Conservation (phyloP, 495 filamentous ascomycete genomes). For the Neurospora tetraspora region DNA sequence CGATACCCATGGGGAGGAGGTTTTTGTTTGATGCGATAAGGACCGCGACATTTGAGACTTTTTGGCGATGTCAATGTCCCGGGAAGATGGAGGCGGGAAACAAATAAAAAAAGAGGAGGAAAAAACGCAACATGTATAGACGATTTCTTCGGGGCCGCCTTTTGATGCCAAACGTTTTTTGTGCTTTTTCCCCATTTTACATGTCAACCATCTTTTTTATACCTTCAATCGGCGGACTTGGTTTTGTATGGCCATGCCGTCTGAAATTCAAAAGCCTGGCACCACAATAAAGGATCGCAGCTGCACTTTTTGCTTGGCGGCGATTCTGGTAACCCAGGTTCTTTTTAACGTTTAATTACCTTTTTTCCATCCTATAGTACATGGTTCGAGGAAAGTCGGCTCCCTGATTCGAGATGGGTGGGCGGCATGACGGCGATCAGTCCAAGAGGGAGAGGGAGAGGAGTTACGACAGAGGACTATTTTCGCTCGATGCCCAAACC, state of each 20-base stretch:
- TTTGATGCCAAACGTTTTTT: constrained; percentile 7
- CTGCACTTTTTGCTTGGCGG: constrained; percentile 32
- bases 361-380: constrained; percentile 11
- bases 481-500: background rate
- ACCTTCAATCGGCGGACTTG: constrained; percentile 15
- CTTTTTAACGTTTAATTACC: constrained; percentile 34
- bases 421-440: constrained; percentile 6
- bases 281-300: constrained; percentile 12
- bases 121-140: background rate
- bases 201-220: constrained; percentile 1
- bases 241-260: constrained; percentile 14
- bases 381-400: background rate
- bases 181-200: constrained; percentile 20
- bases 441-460: background rate
- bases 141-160: background rate
- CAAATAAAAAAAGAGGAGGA: background rate
- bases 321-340: constrained; percentile 24
- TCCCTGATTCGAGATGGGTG: constrained; percentile 13
- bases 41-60: constrained; percentile 1
- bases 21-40: constrained; percentile 8
- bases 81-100: background rate
- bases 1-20: constrained; percentile 38
- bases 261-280: constrained; percentile 19
- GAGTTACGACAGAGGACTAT: background rate
- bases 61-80: constrained; percentile 3